These are phyloP conservation scores for Strobilomyces echinocephalus DNA, from an alignment of 768 basidiomycete genomes.

Conservation along the genomic window DNA sequence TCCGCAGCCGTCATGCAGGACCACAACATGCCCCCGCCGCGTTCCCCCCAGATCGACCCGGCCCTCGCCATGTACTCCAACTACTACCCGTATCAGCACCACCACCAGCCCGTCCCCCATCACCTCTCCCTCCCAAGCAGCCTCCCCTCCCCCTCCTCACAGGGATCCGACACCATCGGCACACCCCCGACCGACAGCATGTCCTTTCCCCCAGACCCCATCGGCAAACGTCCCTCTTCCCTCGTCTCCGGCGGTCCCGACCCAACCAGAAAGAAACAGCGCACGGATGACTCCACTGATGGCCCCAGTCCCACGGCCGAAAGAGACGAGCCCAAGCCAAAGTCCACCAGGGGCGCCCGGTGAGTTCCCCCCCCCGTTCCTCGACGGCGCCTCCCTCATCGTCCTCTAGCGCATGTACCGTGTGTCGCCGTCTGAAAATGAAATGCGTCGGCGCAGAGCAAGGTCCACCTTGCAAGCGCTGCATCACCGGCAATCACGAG, in stretches of 20 bases:
- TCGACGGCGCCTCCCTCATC: slow-evolving; percentile 6
- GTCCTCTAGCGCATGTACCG: slow-evolving; percentile 72
- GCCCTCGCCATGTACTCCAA: slow-evolving; percentile 61
- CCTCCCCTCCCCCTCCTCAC: slow-evolving; percentile 76
- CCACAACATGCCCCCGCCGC: slow-evolving; percentile 44
- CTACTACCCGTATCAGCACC: slow-evolving; percentile 55
- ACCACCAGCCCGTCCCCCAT: slow-evolving; percentile 45
- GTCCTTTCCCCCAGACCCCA: slow-evolving; percentile 47
- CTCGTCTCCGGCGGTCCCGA: slow-evolving; percentile 37
- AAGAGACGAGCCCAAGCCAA: slow-evolving; percentile 68
- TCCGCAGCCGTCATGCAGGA: slow-evolving; percentile 38
- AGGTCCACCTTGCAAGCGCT: slow-evolving; percentile 89
- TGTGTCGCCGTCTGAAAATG: slow-evolving; percentile 90
- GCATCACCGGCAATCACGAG: slow-evolving; percentile 71
- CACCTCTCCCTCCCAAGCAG: slow-evolving; percentile 54
- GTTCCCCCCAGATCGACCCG: slow-evolving; percentile 67
- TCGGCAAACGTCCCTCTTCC: slow-evolving; percentile 65
- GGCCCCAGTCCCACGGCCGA: slow-evolving; percentile 50
- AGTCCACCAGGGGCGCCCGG: slow-evolving; percentile 84
- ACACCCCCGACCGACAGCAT: slow-evolving; percentile 66
- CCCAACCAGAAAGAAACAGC: slow-evolving; percentile 49
- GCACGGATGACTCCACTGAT: slow-evolving; percentile 52
- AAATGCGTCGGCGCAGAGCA: slow-evolving; percentile 89
- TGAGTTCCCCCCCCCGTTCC: slow-evolving; percentile 30
- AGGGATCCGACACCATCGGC: slow-evolving; percentile 71